phyloP scores from a whole-genome alignment of 163 green algal species.

The Dunaliella salina region DNA sequence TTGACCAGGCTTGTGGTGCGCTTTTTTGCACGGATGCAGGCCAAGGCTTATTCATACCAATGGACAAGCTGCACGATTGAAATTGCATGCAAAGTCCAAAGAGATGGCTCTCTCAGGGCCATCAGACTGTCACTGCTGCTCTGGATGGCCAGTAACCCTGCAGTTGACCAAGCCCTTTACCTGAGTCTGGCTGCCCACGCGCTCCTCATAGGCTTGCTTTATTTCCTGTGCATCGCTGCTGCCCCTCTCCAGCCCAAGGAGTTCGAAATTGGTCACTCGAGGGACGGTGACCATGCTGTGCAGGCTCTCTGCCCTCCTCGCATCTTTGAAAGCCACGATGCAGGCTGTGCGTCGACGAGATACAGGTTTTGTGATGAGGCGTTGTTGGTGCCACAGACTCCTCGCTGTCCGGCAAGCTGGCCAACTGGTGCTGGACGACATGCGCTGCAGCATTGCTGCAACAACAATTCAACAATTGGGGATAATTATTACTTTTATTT shows the following conservation, averaged over 20 bases:
- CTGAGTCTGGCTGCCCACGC: background rate
- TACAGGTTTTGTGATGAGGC: no score
- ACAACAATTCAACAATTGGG: no score
- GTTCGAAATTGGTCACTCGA: background rate
- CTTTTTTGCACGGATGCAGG: background rate
- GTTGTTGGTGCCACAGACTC: no score
- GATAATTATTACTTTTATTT: no score
- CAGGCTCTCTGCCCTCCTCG: background rate
- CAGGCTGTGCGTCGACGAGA: background rate
- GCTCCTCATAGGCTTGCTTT: background rate
- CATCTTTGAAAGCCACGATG: background rate
- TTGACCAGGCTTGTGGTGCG: background rate
- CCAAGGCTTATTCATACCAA: background rate
- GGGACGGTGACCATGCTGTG: background rate
- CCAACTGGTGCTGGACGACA: no score
- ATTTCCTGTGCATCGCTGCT: background rate
- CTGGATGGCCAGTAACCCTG: no score
- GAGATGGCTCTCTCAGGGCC: background rate
- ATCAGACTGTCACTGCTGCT: background rate
- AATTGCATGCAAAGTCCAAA: background rate
- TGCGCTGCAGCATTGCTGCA: no score
- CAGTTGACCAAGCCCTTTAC: background rate
- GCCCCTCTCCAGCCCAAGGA: background rate
- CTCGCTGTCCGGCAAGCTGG: no score
- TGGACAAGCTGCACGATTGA: no score